Base-by-base conservation (phyloP, 106 monocot genomes). In the Platanthera guangdongensis region DNA sequence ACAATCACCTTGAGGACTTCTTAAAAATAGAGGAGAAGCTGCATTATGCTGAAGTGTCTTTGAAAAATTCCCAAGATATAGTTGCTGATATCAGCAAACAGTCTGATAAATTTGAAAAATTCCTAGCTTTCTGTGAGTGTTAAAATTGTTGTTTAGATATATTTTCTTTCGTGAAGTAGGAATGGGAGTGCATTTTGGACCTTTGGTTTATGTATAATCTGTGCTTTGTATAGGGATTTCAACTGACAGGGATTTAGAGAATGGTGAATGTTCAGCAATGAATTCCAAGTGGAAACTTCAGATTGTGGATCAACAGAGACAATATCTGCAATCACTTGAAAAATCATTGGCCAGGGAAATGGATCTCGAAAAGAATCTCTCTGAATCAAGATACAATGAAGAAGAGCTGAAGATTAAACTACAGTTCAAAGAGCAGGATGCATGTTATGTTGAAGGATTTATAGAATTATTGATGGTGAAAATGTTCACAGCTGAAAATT, bases 321-420 rank as follows among this genome's bases (percentile, higher is more conserved):
- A 86, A 71, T 65, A 82, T 78, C 51, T 97, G 46, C 93, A 88
- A 52, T 85, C 87, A 86, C 77, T 89, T n/a, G 94, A 97, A 75
- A 93, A 92, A 80, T 97, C 97, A 10, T 79, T 97, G 72, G 93
- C 91, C 10, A 89, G 86, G 68, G 97, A 97, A 51, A 83, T 97
- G 55, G 91, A 97, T 85, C 87, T 94, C 64, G 94, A 94, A 76
- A 88, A 84, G 52, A 83, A 79, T 78, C 86, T 97, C 0, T 78
- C 82, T 8, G 93, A 93, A 46, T 80, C 87, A 16, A 86, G 48
- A 76, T 73, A 75, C 65, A 72, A 72, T 48, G 87, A 90, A 77
- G 83, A 95, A 53, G 81, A 87, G 15, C 81, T 95, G 22, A 88
- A 82, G 77, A 15, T 89, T n/a, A 90, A 89, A 57, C 54, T 94